A percentile compares a stretch with the other conserved stretches of the same genome.
Evolutionary conservation across 495 filamentous ascomycete species (phyloP).

Genomic region (Friedmanniomyces simplex): DNA sequence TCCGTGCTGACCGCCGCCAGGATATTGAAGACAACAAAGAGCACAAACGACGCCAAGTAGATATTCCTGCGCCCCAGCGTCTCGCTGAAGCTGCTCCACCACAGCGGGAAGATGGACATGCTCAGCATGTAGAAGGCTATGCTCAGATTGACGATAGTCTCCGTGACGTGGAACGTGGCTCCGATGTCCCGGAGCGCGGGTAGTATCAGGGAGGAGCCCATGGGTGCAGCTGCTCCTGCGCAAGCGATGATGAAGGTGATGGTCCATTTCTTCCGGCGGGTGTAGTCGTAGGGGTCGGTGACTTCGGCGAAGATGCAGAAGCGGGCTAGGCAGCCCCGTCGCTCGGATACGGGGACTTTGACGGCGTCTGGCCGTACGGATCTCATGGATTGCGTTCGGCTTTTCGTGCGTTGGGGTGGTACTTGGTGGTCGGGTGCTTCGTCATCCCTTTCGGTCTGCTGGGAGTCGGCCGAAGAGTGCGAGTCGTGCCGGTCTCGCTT

Average conservation of each 20-base stretch:
- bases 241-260: slow-evolving; percentile 72
- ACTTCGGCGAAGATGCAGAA: slow-evolving; percentile 76
- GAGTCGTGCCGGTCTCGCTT: slow-evolving; percentile 1
- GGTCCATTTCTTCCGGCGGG: slow-evolving; percentile 65
- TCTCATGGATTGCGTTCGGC: slow-evolving; percentile 9
- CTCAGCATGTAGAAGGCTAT: slow-evolving; percentile 82
- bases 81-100: slow-evolving; percentile 92
- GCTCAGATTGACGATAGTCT: slow-evolving; percentile 70
- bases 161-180: slow-evolving; percentile 49
- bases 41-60: slow-evolving; percentile 69
- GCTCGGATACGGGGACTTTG: slow-evolving; percentile 53
- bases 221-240: slow-evolving; percentile 65
- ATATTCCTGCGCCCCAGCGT: slow-evolving; percentile 71
- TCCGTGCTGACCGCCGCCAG: slow-evolving; percentile 62
- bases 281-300: slow-evolving; percentile 62
- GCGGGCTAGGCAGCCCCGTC: slow-evolving; percentile 64
- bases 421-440: slow-evolving; percentile 15
- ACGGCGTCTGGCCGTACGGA: slow-evolving; percentile 24
- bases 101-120: slow-evolving; percentile 86
- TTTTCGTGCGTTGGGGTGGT: slow-evolving; percentile 1
- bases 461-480: slow-evolving; percentile 1
- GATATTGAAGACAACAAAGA: slow-evolving; percentile 70
- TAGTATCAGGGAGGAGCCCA: slow-evolving; percentile 81
- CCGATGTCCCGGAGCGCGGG: slow-evolving; percentile 65
- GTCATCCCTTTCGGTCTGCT: slow-evolving; percentile 1